These are phyloP conservation scores for Lasiodiplodia gonubiensis DNA, from an alignment of 2,329 filamentous ascomycete species.

Conservation along the genomic window DNA sequence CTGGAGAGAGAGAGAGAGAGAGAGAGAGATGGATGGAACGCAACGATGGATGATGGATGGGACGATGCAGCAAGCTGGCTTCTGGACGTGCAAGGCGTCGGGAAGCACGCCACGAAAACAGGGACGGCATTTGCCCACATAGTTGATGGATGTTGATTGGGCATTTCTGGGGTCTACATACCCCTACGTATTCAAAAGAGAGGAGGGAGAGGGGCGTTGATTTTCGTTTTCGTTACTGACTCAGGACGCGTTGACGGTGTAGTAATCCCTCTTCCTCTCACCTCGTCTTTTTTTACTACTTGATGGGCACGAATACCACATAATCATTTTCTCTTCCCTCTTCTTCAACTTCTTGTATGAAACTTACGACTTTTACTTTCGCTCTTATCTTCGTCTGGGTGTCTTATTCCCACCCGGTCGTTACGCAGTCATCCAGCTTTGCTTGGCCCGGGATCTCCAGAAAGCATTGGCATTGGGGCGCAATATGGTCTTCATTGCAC, in stretches of 20 bases:
- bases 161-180: slow-evolving; percentile 11
- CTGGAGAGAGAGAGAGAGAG: background rate
- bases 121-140: slow-evolving; percentile 16
- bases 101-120: background rate
- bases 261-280: slow-evolving; percentile 16
- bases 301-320: slow-evolving; percentile 19
- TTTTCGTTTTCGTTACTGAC: background rate
- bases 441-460: no score
- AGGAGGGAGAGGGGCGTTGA: background rate
- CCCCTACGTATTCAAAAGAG: slow-evolving; percentile 16
- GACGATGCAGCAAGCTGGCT: slow-evolving; percentile 6
- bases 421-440: background rate
- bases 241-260: background rate
- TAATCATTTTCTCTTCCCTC: slow-evolving; percentile 1
- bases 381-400: background rate
- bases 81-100: background rate
- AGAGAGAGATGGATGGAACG: background rate
- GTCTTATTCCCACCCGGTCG: background rate
- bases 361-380: slow-evolving; percentile 1
- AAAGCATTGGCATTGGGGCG: slow-evolving; percentile 2
- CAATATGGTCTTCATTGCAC: background rate
- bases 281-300: background rate
- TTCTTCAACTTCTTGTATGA: slow-evolving; percentile 16
- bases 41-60: slow-evolving; percentile 15
- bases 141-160: slow-evolving; percentile 21